Base-by-base conservation (phyloP, 1,284 basidiomycete species). In the Ganoderma multipileum region DNA sequence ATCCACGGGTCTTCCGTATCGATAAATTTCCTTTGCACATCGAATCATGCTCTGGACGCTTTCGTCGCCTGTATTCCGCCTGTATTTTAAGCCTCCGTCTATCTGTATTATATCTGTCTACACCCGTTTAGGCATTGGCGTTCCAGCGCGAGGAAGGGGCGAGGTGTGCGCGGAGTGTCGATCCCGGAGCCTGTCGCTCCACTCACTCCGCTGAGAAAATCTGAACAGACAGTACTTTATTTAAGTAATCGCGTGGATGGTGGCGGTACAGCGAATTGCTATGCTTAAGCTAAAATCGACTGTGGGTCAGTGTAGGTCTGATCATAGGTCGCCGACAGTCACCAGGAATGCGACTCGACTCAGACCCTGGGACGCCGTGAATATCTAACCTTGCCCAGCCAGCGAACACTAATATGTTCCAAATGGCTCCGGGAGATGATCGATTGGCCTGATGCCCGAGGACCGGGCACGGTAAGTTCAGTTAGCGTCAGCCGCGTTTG, bases 211-310 rank as follows among this genome's bases (percentile, higher is more conserved):
- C 44, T 23, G 28, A 33, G 11, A 23, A 30, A 58, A 16, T 20
- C 30, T 30, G 33, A 58, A 36, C 55, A 58, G 16, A 23, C 18
- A 20, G 33, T 18, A 38, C 30, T 23, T 38, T 58, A 18, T 38
- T 55, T 33, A 55, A 33, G 9, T 36, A 26, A 23, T 26, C 41
- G 38, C 5, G 20, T 41, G 20, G 23, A 39, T 41, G 38, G 58
- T 60, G 58, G 38, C 58, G 38, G 23, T 60, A 60, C 58, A 23
- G 36, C 38, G 36, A 26, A 60, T 38, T 60, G 16, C n/a, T 28
- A 60, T 60, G 58, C 58, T 60, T 60, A 41, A 60, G 26, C 23
- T 60, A 28, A 41, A 59, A 39, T 41, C 38, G 38, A 36, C n/a
- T 26, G n/a, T 41, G 38, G 18, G 11, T 60, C 38, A 16, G 38